A percentile compares a stretch with the other conserved stretches of the same genome.
Conservation (phyloP, 1,139 yeast species). For the Candida anutae region DNA sequence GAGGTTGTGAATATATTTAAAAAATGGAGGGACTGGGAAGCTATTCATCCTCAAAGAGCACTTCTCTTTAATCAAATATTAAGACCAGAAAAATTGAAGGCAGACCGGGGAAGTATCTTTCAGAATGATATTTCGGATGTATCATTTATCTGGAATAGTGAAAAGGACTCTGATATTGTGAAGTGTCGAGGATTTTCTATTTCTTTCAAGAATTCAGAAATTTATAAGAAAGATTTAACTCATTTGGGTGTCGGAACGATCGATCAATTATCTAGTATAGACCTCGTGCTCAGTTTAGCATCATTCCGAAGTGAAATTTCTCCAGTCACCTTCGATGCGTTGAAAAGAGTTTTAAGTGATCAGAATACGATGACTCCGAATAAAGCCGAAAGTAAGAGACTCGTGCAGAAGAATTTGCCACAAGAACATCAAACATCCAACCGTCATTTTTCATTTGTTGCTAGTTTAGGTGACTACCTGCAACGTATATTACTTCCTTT, state of each 20-base stretch:
- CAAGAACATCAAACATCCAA: no score
- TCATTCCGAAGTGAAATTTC: slow-evolving; percentile 19
- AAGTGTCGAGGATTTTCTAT: slow-evolving; percentile 8
- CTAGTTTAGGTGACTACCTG: slow-evolving; percentile 8
- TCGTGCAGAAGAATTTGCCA: not conserved
- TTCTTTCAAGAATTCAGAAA: slow-evolving; percentile 3
- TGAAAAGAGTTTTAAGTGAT: slow-evolving; percentile 2
- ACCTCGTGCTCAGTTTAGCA: slow-evolving; percentile 13
- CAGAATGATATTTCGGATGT: slow-evolving; percentile 3
- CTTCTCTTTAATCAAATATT: slow-evolving; percentile 44
- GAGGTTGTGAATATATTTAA: slow-evolving; percentile 54
- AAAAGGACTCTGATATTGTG: slow-evolving; percentile 10
- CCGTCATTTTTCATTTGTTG: slow-evolving; percentile 5
- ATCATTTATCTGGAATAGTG: slow-evolving; percentile 3
- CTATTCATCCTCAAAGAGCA: slow-evolving; percentile 38
- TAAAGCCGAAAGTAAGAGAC: not conserved
- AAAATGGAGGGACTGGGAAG: slow-evolving; percentile 93
- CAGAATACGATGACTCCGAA: not conserved
- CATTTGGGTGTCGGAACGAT: slow-evolving; percentile 8
- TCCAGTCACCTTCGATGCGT: slow-evolving; percentile 9
- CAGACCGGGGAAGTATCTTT: not conserved
- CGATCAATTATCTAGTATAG: slow-evolving; percentile 7
- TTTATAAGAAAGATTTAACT: slow-evolving; percentile 6
- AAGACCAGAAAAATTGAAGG: not conserved
- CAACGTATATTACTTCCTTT: slow-evolving; percentile 10